Evolutionary conservation across 2,329 filamentous ascomycete genomes (phyloP).

Genomic region (Dichotomopilus funicola): DNA sequence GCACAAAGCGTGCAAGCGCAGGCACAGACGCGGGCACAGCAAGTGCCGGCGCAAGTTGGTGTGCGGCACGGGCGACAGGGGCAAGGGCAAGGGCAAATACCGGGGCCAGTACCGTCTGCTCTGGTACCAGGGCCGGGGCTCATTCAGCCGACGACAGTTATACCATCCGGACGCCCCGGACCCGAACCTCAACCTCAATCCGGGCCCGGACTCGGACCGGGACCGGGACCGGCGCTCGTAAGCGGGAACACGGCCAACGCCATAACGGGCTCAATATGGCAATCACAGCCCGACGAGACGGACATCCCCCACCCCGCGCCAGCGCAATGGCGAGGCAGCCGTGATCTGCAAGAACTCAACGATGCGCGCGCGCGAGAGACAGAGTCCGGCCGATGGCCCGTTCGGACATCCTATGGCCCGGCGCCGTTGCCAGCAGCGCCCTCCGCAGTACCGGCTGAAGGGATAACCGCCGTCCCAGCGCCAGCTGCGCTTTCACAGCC

Average conservation of each 20-base stretch:
- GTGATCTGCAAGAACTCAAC: slow-evolving; percentile 17
- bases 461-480: too few relatives aligned
- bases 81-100: too few relatives aligned
- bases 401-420: slow-evolving; percentile 16
- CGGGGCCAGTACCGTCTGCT: too few relatives aligned
- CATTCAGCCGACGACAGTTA: too few relatives aligned
- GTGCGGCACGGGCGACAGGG: too few relatives aligned
- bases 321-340: slow-evolving; percentile 15
- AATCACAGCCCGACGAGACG: neutral
- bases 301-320: slow-evolving; percentile 10
- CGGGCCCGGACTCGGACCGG: too few relatives aligned
- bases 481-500: too few relatives aligned
- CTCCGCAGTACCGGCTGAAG: neutral
- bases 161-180: too few relatives aligned
- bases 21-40: neutral
- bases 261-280: slow-evolving; percentile 1
- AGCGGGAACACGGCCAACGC: neutral
- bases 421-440: slow-evolving; percentile 3
- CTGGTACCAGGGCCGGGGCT: too few relatives aligned
- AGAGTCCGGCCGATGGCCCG: slow-evolving; percentile 3
- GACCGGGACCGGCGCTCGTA: neutral
- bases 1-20: neutral
- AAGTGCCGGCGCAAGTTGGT: neutral
- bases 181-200: too few relatives aligned
- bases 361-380: slow-evolving; percentile 17